Evolutionary conservation across 129 eudicot species (phyloP).

Genomic region (Daucus carota): DNA sequence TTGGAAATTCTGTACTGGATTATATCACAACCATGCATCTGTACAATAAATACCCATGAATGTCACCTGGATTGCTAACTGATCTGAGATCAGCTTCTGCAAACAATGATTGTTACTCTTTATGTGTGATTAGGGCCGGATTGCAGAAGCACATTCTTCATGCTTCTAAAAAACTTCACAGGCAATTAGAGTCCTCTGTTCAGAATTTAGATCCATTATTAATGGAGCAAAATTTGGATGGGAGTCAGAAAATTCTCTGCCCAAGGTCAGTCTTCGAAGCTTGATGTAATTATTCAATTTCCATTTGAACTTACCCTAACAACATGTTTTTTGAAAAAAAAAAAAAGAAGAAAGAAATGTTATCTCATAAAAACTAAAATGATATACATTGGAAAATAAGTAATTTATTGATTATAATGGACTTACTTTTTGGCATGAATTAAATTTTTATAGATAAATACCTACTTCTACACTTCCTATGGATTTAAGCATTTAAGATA

Average conservation of each 20-base stretch:
- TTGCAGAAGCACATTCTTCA: conserved; percentile 75
- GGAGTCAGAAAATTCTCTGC: conserved; percentile 57
- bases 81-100: conserved; percentile 89
- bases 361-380: neutral
- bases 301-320: neutral
- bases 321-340: too few relatives aligned
- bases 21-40: conserved; percentile 53
- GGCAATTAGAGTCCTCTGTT: conserved; percentile 35
- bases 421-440: neutral
- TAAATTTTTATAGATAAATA: neutral
- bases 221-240: conserved; percentile 53
- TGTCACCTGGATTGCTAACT: conserved; percentile 73
- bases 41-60: conserved; percentile 53
- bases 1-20: conserved; percentile 86
- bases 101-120: conserved; percentile 79
- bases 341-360: too few relatives aligned
- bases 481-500: neutral
- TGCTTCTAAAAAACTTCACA: conserved; percentile 51
- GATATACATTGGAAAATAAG: neutral
- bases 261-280: conserved; percentile 47
- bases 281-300: neutral
- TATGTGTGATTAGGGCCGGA: conserved; percentile 41
- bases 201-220: conserved; percentile 20
- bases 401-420: neutral
- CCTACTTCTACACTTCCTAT: neutral